Evolutionary conservation across 768 basidiomycete genomes (phyloP).

Genomic region (Kwoniella heveanensis): DNA sequence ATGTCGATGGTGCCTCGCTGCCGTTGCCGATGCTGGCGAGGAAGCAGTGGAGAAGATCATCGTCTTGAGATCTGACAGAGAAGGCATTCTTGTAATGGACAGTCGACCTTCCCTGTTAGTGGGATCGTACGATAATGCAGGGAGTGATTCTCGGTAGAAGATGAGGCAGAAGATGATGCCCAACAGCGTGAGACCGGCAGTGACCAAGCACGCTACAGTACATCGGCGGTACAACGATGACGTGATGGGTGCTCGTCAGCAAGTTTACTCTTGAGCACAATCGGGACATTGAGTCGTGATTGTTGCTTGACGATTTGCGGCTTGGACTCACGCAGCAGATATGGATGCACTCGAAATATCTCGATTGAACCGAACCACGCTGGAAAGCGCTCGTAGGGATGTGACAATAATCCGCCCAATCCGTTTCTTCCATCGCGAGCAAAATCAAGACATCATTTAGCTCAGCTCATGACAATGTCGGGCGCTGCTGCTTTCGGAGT

Average conservation of each 20-base stretch:
- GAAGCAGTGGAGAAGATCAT: not conserved
- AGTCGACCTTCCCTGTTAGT: not conserved
- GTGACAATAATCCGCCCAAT: slow-evolving; percentile 47
- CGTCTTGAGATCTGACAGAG: slow-evolving; percentile 4
- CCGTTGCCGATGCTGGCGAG: no score
- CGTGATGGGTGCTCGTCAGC: not conserved
- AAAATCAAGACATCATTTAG: no score
- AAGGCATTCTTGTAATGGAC: slow-evolving; percentile 16
- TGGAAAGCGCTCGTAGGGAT: slow-evolving; percentile 52
- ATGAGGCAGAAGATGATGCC: slow-evolving; percentile 47
- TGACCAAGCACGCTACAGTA: slow-evolving; percentile 45
- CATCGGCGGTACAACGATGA: no score
- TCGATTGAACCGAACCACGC: slow-evolving; percentile 35
- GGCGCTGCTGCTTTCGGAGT: no score
- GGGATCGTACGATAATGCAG: slow-evolving; percentile 15
- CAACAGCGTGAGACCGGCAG: slow-evolving; percentile 36
- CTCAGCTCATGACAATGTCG: no score
- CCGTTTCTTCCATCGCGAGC: slow-evolving; percentile 30
- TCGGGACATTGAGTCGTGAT: no score
- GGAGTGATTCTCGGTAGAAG: slow-evolving; percentile 47
- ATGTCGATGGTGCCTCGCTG: slow-evolving; percentile 20
- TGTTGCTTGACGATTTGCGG: no score
- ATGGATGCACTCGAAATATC: slow-evolving; percentile 39
- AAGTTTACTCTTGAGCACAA: not conserved
- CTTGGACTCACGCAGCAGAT: slow-evolving; percentile 43